Evolutionary conservation across 2,329 filamentous ascomycete species (phyloP).

Genomic region (Hypoxylon sp.): DNA sequence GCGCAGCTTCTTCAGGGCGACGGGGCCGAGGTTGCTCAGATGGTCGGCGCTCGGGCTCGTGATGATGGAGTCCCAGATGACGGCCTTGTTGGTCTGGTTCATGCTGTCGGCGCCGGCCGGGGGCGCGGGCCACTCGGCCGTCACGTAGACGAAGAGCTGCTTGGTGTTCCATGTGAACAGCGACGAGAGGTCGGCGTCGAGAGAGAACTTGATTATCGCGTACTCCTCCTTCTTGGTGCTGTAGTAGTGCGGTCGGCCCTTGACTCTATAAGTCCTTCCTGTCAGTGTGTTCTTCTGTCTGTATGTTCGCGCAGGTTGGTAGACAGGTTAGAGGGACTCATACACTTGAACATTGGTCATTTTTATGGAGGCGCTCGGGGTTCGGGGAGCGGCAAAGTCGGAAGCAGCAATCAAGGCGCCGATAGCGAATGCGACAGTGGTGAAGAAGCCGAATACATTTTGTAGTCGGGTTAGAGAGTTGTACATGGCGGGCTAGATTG

Average conservation of each 20-base stretch:
- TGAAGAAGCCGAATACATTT: constrained; percentile 98
- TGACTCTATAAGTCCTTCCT: too few species aligned
- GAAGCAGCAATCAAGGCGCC: constrained; percentile 82
- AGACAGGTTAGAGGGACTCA: constrained; percentile 10
- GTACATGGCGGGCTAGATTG: constrained; percentile 72
- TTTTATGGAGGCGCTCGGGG: constrained; percentile 70
- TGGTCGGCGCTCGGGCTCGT: constrained; percentile 73
- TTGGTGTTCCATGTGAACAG: constrained; percentile 99
- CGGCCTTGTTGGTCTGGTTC: constrained; percentile 70
- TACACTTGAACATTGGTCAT: constrained; percentile 88
- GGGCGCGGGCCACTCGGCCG: constrained; percentile 71
- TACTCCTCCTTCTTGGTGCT: constrained; percentile 93
- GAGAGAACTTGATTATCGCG: constrained; percentile 90
- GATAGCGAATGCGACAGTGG: constrained; percentile 85
- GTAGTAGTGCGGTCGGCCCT: constrained; percentile 96
- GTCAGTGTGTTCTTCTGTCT: neutral
- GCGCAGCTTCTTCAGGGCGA: constrained; percentile 68
- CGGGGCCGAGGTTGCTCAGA: constrained; percentile 67
- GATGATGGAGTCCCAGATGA: constrained; percentile 97
- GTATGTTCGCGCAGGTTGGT: too few species aligned
- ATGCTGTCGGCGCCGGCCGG: constrained; percentile 47
- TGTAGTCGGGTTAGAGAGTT: constrained; percentile 85
- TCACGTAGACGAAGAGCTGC: constrained; percentile 95
- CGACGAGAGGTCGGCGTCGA: constrained; percentile 87
- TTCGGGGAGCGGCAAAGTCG: constrained; percentile 74